Conservation (phyloP, 352 stramenopile species). For the Pythium utonaiense region DNA sequence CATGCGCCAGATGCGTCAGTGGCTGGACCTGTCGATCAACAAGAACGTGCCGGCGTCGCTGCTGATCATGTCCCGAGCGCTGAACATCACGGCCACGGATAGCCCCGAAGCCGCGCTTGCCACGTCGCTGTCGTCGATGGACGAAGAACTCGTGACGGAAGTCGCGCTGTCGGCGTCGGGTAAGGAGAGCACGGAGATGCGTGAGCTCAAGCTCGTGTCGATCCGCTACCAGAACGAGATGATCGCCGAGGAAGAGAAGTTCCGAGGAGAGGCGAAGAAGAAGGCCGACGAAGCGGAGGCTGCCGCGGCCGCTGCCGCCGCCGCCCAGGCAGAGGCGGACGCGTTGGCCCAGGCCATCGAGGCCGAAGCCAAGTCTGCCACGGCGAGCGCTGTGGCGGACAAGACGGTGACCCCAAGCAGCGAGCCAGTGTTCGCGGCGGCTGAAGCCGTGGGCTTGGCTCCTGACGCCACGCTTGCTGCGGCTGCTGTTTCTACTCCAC, state of each 20-base stretch:
- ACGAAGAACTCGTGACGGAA: constrained; percentile 85
- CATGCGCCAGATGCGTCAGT: constrained; percentile 94
- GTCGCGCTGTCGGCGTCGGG: constrained; percentile 70
- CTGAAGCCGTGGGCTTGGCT: constrained; percentile 14
- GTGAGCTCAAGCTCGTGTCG: constrained; percentile 86
- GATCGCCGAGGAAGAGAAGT: constrained; percentile 90
- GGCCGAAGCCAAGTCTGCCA: background rate
- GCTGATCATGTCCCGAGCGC: constrained; percentile 97
- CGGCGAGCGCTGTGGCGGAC: constrained; percentile 11
- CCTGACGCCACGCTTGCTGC: constrained; percentile 23
- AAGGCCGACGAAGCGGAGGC: constrained; percentile 67
- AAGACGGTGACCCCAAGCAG: constrained; percentile 1
- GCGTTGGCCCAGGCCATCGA: constrained; percentile 19
- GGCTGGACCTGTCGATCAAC: constrained; percentile 97
- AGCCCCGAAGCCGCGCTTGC: constrained; percentile 83
- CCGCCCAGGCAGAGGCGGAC: constrained; percentile 31
- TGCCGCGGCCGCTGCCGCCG: constrained; percentile 30
- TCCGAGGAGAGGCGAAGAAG: constrained; percentile 82
- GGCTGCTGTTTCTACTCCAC: constrained; percentile 21
- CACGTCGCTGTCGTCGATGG: constrained; percentile 86
- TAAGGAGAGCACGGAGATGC: constrained; percentile 68
- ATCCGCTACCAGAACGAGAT: constrained; percentile 96
- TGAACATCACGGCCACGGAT: constrained; percentile 91
- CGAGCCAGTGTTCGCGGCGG: constrained; percentile 19
- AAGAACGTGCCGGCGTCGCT: constrained; percentile 98